These are phyloP conservation scores for Solanum corneliomulleri DNA, from an alignment of 257 asterid genomes.

Conservation along the genomic window DNA sequence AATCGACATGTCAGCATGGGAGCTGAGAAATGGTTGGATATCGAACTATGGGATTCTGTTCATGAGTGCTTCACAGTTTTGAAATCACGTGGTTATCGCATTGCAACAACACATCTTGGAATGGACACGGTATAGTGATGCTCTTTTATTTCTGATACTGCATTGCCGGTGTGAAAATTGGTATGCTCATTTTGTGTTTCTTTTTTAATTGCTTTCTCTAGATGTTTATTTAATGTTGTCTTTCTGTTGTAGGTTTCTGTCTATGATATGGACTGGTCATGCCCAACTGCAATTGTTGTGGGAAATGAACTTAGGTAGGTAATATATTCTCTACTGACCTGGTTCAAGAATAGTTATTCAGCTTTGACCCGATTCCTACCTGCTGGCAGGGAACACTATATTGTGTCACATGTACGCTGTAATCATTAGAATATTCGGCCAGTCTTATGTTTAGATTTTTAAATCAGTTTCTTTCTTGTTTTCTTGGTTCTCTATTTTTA, in stretches of 20 bases:
- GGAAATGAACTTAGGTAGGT: conserved; percentile 77
- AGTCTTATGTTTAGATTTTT: neutral
- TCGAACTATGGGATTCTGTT: conserved; percentile 80
- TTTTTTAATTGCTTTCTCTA: neutral
- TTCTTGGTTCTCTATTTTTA: neutral
- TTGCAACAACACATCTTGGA: conserved; percentile 77
- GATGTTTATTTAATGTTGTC: neutral
- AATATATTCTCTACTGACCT: neutral
- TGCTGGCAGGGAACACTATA: neutral
- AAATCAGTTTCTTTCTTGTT: neutral
- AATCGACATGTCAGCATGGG: conserved; percentile 99
- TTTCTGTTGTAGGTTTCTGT: conserved; percentile 51
- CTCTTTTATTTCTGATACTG: neutral
- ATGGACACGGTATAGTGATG: conserved; percentile 40
- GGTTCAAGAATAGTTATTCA: neutral
- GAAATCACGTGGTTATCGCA: conserved; percentile 88
- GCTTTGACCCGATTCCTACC: neutral
- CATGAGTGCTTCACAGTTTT: conserved; percentile 62
- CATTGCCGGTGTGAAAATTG: neutral
- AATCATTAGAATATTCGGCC: neutral
- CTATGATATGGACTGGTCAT: conserved; percentile 87
- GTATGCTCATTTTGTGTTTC: neutral
- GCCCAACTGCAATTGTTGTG: conserved; percentile 87
- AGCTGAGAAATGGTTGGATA: conserved; percentile 97
- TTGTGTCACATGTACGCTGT: neutral